A percentile compares a stretch with the other conserved stretches of the same genome.
These are phyloP conservation scores for Lyophyllum atratum DNA, from an alignment of 768 basidiomycete species.

Conservation along the genomic window DNA sequence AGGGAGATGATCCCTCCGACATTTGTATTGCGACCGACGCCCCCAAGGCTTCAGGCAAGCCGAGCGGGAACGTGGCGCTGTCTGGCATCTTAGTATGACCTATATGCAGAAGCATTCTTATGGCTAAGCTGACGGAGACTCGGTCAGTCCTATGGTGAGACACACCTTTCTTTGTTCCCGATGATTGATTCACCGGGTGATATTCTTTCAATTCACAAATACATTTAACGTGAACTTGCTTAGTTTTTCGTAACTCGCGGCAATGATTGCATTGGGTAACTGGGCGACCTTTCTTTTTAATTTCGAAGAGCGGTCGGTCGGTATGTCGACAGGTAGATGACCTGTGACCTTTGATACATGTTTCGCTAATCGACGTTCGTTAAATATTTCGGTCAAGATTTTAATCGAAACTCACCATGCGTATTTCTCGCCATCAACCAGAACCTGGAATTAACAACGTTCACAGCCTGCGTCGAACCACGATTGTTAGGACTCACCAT, in stretches of 20 bases:
- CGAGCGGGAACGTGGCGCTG: conserved; percentile 79
- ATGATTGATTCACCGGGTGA: conserved; percentile 47
- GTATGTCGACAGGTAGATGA: conserved; percentile 88
- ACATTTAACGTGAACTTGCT: conserved; percentile 86
- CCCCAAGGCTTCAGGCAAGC: conserved; percentile 71
- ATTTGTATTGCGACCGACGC: conserved; percentile 56
- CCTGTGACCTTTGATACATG: conserved; percentile 93
- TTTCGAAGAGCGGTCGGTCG: conserved; percentile 86
- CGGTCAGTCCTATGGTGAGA: conserved; percentile 20
- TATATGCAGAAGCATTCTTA: conserved; percentile 42
- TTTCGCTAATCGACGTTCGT: conserved; percentile 57
- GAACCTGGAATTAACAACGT: conserved; percentile 45
- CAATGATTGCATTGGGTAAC: conserved; percentile 91
- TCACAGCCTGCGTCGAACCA: not conserved
- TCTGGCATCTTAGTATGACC: conserved; percentile 62
- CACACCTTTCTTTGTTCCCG: conserved; percentile 65
- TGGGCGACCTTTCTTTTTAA: conserved; percentile 92
- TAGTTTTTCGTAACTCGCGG: conserved; percentile 81
- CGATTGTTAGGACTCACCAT: conserved; percentile 14
- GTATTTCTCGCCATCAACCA: conserved; percentile 78
- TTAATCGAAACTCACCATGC: conserved; percentile 60
- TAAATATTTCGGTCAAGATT: conserved; percentile 7
- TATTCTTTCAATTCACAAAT: conserved; percentile 78
- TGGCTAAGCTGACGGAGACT: conserved; percentile 41
- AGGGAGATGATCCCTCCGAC: conserved; percentile 57